phyloP scores from a whole-genome alignment of 176 grass and related monocot genomes.

The Triticum timopheevii region DNA sequence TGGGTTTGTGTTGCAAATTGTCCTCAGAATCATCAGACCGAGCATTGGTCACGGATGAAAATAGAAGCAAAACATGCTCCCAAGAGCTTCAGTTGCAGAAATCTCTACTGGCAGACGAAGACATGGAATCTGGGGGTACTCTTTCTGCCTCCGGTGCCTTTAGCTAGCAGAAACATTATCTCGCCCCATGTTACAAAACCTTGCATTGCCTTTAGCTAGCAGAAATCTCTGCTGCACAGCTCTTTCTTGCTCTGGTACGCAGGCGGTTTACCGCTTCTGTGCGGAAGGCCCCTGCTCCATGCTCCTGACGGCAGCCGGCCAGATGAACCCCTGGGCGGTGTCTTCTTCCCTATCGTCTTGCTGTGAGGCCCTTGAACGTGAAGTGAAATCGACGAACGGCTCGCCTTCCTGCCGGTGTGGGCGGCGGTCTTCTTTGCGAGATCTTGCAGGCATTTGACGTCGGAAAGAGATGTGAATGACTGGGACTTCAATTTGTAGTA shows the following conservation, averaged over 20 bases:
- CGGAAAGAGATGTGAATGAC: slow-evolving; percentile 54
- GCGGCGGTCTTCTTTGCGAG: slow-evolving; percentile 48
- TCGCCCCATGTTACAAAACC: not conserved
- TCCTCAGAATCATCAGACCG: not conserved
- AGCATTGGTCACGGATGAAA: not conserved
- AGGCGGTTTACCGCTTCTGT: slow-evolving; percentile 1
- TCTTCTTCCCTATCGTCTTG: slow-evolving; percentile 52
- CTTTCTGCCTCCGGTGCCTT: not conserved
- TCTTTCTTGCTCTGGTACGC: slow-evolving; percentile 19
- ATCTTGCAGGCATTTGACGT: slow-evolving; percentile 40
- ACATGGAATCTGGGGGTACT: not conserved
- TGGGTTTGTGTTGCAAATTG: not conserved
- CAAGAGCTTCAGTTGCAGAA: not conserved
- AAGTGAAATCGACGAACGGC: not conserved
- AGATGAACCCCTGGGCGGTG: not conserved
- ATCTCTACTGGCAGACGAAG: not conserved
- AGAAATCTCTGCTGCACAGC: slow-evolving; percentile 8
- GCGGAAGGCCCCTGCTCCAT: slow-evolving; percentile 34
- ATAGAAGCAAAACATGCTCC: not conserved
- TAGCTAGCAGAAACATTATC: not conserved
- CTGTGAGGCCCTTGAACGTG: slow-evolving; percentile 19
- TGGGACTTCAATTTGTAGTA: slow-evolving; percentile 60
- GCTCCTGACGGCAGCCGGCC: slow-evolving; percentile 8
- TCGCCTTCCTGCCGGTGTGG: slow-evolving; percentile 46
- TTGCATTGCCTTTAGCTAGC: not conserved